phyloP scores from a whole-genome alignment of 1,284 basidiomycete genomes.

The Wallemia mellicola region DNA sequence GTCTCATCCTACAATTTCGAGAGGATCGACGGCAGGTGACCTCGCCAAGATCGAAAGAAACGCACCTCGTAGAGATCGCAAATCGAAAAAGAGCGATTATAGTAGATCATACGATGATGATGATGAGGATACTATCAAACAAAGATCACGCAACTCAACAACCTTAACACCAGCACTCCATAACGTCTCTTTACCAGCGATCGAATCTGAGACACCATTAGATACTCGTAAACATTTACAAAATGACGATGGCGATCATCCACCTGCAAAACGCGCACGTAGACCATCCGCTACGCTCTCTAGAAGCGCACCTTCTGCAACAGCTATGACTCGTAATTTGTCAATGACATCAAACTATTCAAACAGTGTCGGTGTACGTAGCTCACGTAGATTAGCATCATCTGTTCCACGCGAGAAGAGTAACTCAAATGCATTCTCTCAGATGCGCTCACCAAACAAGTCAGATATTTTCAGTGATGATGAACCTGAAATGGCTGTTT shows the following conservation, averaged over 20 bases:
- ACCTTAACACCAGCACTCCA: not conserved
- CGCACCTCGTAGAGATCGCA: not conserved
- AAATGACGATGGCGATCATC: not conserved
- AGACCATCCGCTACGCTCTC: not conserved
- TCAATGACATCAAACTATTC: not conserved
- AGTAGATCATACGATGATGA: not conserved
- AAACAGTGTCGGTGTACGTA: not conserved
- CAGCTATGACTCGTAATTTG: not conserved
- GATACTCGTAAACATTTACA: not conserved
- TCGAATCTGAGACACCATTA: not conserved
- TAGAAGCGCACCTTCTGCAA: not conserved
- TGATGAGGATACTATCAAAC: not conserved
- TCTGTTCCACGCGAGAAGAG: not conserved
- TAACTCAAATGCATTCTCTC: not conserved
- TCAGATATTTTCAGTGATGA: not conserved
- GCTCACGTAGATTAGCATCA: not conserved
- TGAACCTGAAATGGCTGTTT: not conserved
- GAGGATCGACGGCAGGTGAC: not conserved
- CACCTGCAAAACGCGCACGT: not conserved
- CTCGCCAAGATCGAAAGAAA: constrained; percentile 1
- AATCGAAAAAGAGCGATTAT: not conserved
- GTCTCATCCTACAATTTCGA: not conserved
- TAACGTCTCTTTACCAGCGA: not conserved
- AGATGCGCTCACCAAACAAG: not conserved
- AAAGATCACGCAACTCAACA: not conserved